Conservation (phyloP, 2,329 filamentous ascomycete genomes). For the Arthrobotrys iridis region DNA sequence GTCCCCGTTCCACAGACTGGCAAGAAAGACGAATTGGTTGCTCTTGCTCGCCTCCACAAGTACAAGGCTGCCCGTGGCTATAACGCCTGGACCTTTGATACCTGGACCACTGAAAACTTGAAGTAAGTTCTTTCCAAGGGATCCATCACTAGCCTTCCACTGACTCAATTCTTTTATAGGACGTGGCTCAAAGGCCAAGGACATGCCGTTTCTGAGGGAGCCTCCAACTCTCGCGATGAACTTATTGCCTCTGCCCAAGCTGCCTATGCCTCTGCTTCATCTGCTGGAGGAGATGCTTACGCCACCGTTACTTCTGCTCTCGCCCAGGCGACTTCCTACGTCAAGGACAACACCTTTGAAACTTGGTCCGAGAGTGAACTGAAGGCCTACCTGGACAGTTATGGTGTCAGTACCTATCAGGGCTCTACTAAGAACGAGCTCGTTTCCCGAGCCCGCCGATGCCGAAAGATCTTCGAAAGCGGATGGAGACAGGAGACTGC, state of each 20-base stretch:
- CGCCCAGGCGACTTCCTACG: slow-evolving; percentile 71
- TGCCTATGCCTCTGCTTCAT: slow-evolving; percentile 54
- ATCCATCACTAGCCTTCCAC: too few species aligned
- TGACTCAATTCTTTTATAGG: slow-evolving; percentile 57
- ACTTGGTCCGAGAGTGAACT: slow-evolving; percentile 78
- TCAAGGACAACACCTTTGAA: slow-evolving; percentile 75
- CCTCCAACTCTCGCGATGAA: slow-evolving; percentile 76
- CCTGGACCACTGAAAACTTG: slow-evolving; percentile 76
- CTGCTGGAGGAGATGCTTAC: slow-evolving; percentile 68
- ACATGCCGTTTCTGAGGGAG: slow-evolving; percentile 70
- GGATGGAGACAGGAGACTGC: slow-evolving; percentile 73
- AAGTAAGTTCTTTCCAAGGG: slow-evolving; percentile 68
- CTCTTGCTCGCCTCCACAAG: slow-evolving; percentile 76
- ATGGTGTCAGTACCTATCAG: slow-evolving; percentile 75
- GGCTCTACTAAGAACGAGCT: slow-evolving; percentile 75
- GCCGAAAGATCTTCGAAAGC: slow-evolving; percentile 80
- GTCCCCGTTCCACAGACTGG: slow-evolving; percentile 77
- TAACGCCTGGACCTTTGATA: slow-evolving; percentile 81
- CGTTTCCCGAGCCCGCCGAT: slow-evolving; percentile 75
- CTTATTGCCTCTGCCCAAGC: slow-evolving; percentile 73
- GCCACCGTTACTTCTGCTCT: slow-evolving; percentile 78
- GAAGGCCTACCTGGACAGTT: slow-evolving; percentile 81
- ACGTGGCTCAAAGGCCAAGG: slow-evolving; percentile 66
- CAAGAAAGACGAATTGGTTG: slow-evolving; percentile 77
- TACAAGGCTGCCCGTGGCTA: slow-evolving; percentile 76